Conservation (phyloP, 2,329 filamentous ascomycete genomes). For the Pseudogymnoascus sp. region DNA sequence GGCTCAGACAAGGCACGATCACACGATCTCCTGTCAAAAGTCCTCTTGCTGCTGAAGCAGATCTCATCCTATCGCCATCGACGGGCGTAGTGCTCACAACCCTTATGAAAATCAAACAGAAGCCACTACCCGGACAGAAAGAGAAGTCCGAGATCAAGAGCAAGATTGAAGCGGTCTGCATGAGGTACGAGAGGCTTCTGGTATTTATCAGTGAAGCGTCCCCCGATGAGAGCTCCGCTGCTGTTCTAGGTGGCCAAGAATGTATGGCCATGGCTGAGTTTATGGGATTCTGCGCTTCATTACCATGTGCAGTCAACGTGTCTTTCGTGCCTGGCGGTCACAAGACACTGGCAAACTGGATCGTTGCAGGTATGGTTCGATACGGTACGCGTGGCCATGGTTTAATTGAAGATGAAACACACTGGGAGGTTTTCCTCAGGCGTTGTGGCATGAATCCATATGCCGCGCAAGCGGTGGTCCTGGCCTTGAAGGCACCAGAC, state of each 20-base stretch:
- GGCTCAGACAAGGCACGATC: conserved; percentile 28
- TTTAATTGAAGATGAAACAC: conserved; percentile 51
- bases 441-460: conserved; percentile 62
- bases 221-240: conserved; percentile 34
- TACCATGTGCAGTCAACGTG: conserved; percentile 35
- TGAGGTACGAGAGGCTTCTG: conserved; percentile 59
- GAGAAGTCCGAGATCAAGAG: conserved; percentile 40
- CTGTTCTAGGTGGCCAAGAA: conserved; percentile 19
- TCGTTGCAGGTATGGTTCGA: conserved; percentile 44
- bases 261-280: conserved; percentile 26
- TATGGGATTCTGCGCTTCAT: conserved; percentile 24
- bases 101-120: conserved; percentile 66
- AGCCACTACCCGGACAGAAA: conserved; percentile 56
- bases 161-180: conserved; percentile 42
- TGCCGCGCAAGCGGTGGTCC: conserved; percentile 60
- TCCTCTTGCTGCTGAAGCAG: conserved; percentile 52
- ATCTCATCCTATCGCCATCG: conserved; percentile 63
- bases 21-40: conserved; percentile 32
- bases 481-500: conserved; percentile 34
- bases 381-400: conserved; percentile 29
- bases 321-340: conserved; percentile 45
- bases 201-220: conserved; percentile 58
- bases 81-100: conserved; percentile 65
- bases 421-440: conserved; percentile 62
- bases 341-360: conserved; percentile 47